phyloP scores from a whole-genome alignment of 2,329 filamentous ascomycete genomes.

The Monosporascus sp. region DNA sequence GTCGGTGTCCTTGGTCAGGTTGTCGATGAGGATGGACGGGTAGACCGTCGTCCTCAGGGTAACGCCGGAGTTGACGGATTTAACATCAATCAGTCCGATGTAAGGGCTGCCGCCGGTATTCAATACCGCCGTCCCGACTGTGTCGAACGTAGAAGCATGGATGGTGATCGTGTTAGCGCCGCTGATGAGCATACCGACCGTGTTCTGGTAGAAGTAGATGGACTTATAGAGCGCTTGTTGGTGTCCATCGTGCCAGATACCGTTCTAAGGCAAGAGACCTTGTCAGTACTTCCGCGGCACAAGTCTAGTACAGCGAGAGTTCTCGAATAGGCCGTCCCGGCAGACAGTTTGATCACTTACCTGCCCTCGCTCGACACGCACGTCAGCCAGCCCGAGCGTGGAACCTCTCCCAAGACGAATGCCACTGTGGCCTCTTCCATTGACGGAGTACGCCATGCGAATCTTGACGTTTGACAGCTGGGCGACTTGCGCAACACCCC shows the following conservation, averaged over 20 bases:
- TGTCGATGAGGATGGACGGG: slow-evolving; percentile 38
- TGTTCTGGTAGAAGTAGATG: slow-evolving; percentile 38
- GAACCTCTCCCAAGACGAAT: slow-evolving; percentile 36
- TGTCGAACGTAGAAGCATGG: slow-evolving; percentile 34
- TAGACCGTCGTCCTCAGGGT: slow-evolving; percentile 31
- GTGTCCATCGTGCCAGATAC: slow-evolving; percentile 37
- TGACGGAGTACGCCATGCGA: slow-evolving; percentile 29
- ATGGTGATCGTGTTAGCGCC: slow-evolving; percentile 35
- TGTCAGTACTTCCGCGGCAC: no score
- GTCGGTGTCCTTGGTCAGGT: slow-evolving; percentile 34
- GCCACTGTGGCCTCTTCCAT: slow-evolving; percentile 34
- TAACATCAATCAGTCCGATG: slow-evolving; percentile 35
- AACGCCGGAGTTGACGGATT: slow-evolving; percentile 35
- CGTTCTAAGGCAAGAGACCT: slow-evolving; percentile 22
- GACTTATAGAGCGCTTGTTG: slow-evolving; percentile 39
- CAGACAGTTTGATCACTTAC: slow-evolving; percentile 12
- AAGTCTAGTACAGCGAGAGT: not conserved
- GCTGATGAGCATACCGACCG: slow-evolving; percentile 31
- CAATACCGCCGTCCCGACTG: slow-evolving; percentile 29
- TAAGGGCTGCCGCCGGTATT: slow-evolving; percentile 33
- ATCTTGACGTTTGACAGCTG: slow-evolving; percentile 39
- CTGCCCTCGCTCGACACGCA: slow-evolving; percentile 34
- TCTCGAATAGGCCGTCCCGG: no score
- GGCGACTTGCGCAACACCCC: slow-evolving; percentile 39
- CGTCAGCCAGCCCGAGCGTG: slow-evolving; percentile 34